phyloP scores from a whole-genome alignment of 2,329 filamentous ascomycete species.

The Didymellaceae sp. region DNA sequence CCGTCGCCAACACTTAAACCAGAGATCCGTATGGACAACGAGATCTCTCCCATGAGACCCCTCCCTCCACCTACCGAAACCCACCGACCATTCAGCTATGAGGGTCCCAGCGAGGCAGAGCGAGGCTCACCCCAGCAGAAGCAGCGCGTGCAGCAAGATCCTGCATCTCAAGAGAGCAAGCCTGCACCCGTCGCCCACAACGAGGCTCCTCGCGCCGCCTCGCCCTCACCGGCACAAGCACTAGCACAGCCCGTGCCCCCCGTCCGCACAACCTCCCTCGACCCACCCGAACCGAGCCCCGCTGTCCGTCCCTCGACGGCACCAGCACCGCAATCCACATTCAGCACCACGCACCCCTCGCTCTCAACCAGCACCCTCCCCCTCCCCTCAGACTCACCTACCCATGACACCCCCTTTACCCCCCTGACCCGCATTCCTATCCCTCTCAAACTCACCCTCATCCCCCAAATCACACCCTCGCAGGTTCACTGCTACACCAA shows the following conservation, averaged over 20 bases:
- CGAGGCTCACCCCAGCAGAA: constrained; percentile 4
- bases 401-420: constrained; percentile 20
- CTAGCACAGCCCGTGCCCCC: constrained; percentile 1
- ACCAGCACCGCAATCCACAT: constrained; percentile 10
- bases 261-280: constrained; percentile 18
- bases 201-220: neutral
- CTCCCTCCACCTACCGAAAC: constrained; percentile 24
- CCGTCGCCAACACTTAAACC: constrained; percentile 35
- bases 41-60: constrained; percentile 34
- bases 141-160: neutral
- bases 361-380: neutral
- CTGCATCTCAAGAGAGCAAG: too few relatives aligned
- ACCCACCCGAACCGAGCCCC: constrained; percentile 18
- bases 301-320: constrained; percentile 11
- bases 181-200: too few relatives aligned
- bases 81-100: constrained; percentile 37
- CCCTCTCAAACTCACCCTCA: constrained; percentile 19
- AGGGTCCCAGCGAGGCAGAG: constrained; percentile 18
- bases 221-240: neutral
- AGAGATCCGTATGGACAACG: constrained; percentile 19
- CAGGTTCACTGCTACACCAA: constrained; percentile 44
- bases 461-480: constrained; percentile 37
- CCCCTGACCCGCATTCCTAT: constrained; percentile 31
- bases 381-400: neutral
- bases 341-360: constrained; percentile 1